Evolutionary conservation across 306 rosid species (phyloP), one percentile per base, ranked within the genome.

Genomic region (Macrotyloma uniflorum): DNA sequence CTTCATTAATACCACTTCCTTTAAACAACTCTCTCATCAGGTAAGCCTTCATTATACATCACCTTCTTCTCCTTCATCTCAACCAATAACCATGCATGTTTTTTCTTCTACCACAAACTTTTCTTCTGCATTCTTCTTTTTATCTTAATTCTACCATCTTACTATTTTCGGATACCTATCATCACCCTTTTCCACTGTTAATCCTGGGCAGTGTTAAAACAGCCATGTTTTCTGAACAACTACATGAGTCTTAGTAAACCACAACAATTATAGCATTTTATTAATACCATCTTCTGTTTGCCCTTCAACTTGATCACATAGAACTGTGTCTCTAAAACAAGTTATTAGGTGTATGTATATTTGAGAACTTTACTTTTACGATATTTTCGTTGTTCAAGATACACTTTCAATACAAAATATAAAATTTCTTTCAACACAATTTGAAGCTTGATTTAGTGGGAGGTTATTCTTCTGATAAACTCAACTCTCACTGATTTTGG

Each of bases 11-110:
- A 36, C 11, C 72, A 67, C 58, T 68, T 72, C 4, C 76, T 26
- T 67, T 45, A 30, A 6, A 12, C 33, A 30, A 8, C 2, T 12
- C 32, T 11, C 67, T 64, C 45, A 18, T 47, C 83, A 79, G 83
- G 83, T 63, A 38, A 42, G 70, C 49, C 3, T 42, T 40, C 14
- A 2, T 42, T 5, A 10, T 42, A 38, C 1, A 2, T 2, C 20
- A 26, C 16, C 19, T 5, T 57, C 16, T 15, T 30, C 67, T 59
- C 22, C 8, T 33, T 16, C 69, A 63, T 30, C 42, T 26, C 42
- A 32, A 6, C 66, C 32, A 9, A 55, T 2, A 28, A 28, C 35
- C 47, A 8, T 64, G 47, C 46, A 64, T 66, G 0, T 20, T 66
- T 12, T 66, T 49, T 36, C 70, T 64, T 64, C 36, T 36, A 24